These are phyloP conservation scores for Capsicum baccatum DNA, from an alignment of 257 asterid genomes.

Conservation along the genomic window DNA sequence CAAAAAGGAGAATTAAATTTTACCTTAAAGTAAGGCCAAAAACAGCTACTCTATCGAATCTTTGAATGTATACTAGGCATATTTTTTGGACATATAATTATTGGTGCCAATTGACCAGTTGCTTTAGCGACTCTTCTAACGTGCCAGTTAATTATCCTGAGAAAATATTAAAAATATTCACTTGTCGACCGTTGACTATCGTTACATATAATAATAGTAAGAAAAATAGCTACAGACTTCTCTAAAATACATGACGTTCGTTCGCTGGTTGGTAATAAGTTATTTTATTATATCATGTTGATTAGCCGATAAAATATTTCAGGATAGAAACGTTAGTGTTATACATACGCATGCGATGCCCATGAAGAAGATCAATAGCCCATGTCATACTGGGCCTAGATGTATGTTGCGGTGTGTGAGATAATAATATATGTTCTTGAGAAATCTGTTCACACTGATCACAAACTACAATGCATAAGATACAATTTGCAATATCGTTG, in stretches of 20 bases:
- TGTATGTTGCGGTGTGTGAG: not conserved
- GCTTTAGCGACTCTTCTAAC: not conserved
- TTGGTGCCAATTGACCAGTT: not conserved
- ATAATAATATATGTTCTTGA: not conserved
- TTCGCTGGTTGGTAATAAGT: not conserved
- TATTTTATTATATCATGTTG: not conserved
- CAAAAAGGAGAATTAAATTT: too few relatives aligned
- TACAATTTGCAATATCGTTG: not conserved
- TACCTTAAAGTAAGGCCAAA: too few relatives aligned
- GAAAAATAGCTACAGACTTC: not conserved
- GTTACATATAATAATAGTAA: not conserved
- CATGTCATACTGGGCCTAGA: not conserved
- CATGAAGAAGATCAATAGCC: not conserved
- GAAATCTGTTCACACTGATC: not conserved
- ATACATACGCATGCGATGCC: not conserved
- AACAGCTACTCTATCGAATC: too few relatives aligned
- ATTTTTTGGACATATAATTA: too few relatives aligned
- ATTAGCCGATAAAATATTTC: not conserved
- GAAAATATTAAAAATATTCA: not conserved
- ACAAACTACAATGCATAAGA: not conserved
- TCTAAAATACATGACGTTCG: not conserved
- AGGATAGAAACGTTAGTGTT: not conserved
- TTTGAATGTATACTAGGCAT: too few relatives aligned
- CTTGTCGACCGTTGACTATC: not conserved
- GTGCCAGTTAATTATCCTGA: not conserved